Conservation (phyloP, 257 asterid species). For the Scutellaria baicalensis region DNA sequence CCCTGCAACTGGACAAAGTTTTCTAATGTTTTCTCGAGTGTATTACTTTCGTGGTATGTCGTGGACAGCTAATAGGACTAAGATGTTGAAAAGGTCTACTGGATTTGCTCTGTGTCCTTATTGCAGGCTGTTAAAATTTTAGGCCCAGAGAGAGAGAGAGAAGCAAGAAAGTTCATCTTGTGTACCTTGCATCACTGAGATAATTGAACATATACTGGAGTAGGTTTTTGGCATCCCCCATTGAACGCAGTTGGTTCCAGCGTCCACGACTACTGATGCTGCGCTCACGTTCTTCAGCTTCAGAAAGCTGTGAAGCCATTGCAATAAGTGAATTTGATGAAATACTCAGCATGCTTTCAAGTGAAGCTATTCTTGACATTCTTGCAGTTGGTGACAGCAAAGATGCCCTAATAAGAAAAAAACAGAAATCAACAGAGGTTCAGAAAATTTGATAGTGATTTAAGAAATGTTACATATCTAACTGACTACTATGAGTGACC, state of each 20-base stretch:
- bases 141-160: neutral
- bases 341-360: slow-evolving; percentile 82
- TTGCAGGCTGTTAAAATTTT: neutral
- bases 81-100: neutral
- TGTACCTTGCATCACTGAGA: slow-evolving; percentile 76
- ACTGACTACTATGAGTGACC: neutral
- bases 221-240: slow-evolving; percentile 81
- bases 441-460: neutral
- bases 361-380: slow-evolving; percentile 81
- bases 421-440: neutral
- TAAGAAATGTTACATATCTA: neutral
- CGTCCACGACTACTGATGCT: slow-evolving; percentile 68
- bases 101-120: neutral
- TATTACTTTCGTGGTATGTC: neutral
- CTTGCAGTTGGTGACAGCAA: slow-evolving; percentile 83
- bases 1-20: neutral
- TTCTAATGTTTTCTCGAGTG: neutral
- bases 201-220: slow-evolving; percentile 75
- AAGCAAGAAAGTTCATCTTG: neutral
- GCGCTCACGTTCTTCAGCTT: slow-evolving; percentile 96
- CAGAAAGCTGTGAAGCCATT: slow-evolving; percentile 97
- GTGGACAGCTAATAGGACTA: neutral
- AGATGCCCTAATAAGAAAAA: slow-evolving; percentile 49
- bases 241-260: slow-evolving; percentile 88
- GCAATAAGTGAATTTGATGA: slow-evolving; percentile 87